Conservation (phyloP, 2,329 filamentous ascomycete genomes). For the Gremmenia infestans region DNA sequence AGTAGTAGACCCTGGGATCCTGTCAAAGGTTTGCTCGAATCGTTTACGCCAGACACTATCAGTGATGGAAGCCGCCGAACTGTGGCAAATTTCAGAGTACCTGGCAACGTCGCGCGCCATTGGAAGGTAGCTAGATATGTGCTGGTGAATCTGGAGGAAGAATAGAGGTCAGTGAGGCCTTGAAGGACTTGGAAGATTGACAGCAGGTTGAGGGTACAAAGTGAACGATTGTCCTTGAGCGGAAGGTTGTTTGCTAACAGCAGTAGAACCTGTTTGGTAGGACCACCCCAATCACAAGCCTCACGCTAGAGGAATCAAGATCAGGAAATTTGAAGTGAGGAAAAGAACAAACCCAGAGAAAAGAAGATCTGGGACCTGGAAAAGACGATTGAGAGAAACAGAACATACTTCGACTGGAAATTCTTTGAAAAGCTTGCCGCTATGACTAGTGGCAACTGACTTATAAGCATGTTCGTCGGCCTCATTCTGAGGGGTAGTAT, state of each 20-base stretch:
- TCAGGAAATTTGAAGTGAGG: too few relatives aligned
- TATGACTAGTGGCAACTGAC: not conserved
- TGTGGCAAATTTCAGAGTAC: conserved; percentile 37
- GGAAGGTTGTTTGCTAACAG: too few relatives aligned
- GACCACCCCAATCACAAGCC: too few relatives aligned
- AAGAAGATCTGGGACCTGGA: too few relatives aligned
- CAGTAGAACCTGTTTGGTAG: too few relatives aligned
- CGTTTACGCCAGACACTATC: conserved; percentile 42
- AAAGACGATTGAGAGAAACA: not conserved
- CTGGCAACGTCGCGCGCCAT: conserved; percentile 39
- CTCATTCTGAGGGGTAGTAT: not conserved
- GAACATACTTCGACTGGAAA: conserved; percentile 1
- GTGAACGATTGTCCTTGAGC: too few relatives aligned
- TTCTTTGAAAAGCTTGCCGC: not conserved
- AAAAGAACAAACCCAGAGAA: too few relatives aligned
- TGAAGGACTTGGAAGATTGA: not conserved
- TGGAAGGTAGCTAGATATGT: conserved; percentile 23
- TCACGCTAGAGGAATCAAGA: too few relatives aligned
- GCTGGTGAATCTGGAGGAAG: conserved; percentile 27
- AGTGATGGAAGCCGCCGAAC: conserved; percentile 35
- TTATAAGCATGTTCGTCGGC: not conserved
- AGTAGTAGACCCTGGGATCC: conserved; percentile 20
- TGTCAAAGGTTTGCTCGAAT: conserved; percentile 41
- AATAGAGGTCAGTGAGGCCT: not conserved
- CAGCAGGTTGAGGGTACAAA: too few relatives aligned